Conservation (phyloP, 768 basidiomycete genomes). For the Mrakia blollopis region DNA sequence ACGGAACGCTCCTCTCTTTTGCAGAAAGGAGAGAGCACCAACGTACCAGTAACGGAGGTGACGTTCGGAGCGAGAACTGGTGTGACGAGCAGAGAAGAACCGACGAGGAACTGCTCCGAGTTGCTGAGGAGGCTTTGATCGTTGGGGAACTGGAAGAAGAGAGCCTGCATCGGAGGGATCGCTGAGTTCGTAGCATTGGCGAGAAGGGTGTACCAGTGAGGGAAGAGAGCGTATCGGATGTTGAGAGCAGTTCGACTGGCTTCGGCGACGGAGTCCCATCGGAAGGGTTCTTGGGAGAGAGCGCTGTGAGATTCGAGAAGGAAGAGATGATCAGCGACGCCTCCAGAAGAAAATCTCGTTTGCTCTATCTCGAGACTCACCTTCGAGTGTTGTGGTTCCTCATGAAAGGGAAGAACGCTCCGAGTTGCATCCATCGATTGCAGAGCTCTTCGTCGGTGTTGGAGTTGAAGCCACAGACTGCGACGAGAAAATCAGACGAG, state of each 20-base stretch:
- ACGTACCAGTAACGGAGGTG: constrained; percentile 57
- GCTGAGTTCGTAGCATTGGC: constrained; percentile 61
- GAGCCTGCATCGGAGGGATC: constrained; percentile 65
- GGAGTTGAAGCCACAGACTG: constrained; percentile 37
- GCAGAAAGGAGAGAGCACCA: constrained; percentile 32
- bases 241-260: constrained; percentile 66
- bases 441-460: constrained; percentile 78
- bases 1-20: background rate
- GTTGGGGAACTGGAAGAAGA: constrained; percentile 73
- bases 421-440: constrained; percentile 80
- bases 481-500: background rate
- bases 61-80: constrained; percentile 68
- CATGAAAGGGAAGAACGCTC: constrained; percentile 76
- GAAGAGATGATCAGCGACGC: background rate
- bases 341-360: background rate
- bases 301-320: background rate
- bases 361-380: background rate
- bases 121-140: constrained; percentile 54
- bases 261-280: constrained; percentile 71
- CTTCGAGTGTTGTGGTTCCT: constrained; percentile 57
- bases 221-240: constrained; percentile 65
- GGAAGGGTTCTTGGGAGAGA: constrained; percentile 25
- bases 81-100: constrained; percentile 65
- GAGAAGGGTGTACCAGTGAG: constrained; percentile 74
- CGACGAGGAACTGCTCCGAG: constrained; percentile 62